Base-by-base conservation (phyloP, 2,329 filamentous ascomycete species). In the Chrysoporthe austroafricana region DNA sequence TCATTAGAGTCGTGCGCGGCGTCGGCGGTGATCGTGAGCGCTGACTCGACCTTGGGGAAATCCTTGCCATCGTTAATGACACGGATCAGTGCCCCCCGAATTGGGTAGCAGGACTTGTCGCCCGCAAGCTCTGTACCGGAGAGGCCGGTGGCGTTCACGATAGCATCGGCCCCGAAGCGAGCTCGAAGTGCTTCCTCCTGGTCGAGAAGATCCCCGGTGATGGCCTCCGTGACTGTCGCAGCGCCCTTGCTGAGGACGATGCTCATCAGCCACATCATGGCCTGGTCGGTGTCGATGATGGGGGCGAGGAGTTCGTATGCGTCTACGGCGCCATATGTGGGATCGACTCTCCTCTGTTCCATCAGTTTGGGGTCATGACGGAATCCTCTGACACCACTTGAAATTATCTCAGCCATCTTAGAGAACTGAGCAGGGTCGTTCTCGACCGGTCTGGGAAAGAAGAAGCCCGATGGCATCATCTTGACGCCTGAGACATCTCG, bases 261-360 rank as follows among this genome's bases (percentile, higher is more conserved):
- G 44, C 73, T 72, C 69, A 76, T 80, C 61, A 83, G 73, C 73
- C 77, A 82, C 32, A 71, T 69, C 80, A 83, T 83, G 42, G 77
- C 77, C 52, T 75, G 70, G 70, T 83, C 81, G 0, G 81, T 82
- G 70, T 84, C 81, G 67, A 84, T 83, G 63, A 83, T 75, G 0
- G 81, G 82, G 1, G 81, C 78, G 58, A 80, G 73, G 62, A 80
- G 72, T 69, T 83, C 79, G 69, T 83, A 83, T 5, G 81, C 82
- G 62, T 83, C 79, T 4, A 79, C 76, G 14, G 75, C 77, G 9
- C 77, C 77, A 65, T 80, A 78, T 0, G 68, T 66, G 8, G 72
- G 73, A 68, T 79, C 72, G 34, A 81, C 70, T 14, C 74, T 69
- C 16, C 75, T 72, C 62, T 81, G 75, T n/a, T 77, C 73, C 64